phyloP scores from a whole-genome alignment of 805 yeast species.

The Candida qinlingensis region DNA sequence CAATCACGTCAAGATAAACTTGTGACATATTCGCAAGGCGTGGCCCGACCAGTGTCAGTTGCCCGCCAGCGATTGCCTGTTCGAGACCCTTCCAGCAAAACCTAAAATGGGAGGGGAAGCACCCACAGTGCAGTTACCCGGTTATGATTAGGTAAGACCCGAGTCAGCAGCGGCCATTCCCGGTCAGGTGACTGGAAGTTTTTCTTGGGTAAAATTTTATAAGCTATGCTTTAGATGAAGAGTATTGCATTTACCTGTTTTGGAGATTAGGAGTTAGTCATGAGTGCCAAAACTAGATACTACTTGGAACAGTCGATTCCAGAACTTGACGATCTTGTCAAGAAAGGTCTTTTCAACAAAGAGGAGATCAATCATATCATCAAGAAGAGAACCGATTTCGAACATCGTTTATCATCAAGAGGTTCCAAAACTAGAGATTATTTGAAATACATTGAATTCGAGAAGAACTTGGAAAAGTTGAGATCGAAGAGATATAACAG shows the following conservation, averaged over 20 bases:
- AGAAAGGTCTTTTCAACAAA: slow-evolving; percentile 75
- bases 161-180: too few species aligned
- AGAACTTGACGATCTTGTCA: slow-evolving; percentile 82
- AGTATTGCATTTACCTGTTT: too few species aligned
- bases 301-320: slow-evolving; percentile 73
- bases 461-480: slow-evolving; percentile 69
- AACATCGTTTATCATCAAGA: slow-evolving; percentile 81
- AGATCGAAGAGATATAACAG: slow-evolving; percentile 68
- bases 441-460: slow-evolving; percentile 74
- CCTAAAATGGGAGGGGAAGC: too few species aligned
- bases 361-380: slow-evolving; percentile 79
- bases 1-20: slow-evolving; percentile 2
- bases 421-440: slow-evolving; percentile 78
- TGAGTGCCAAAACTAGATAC: slow-evolving; percentile 42
- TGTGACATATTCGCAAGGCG: slow-evolving; percentile 1
- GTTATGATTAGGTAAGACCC: too few species aligned
- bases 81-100: too few species aligned
- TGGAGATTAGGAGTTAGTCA: neutral
- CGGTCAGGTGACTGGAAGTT: too few species aligned
- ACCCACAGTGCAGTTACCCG: too few species aligned
- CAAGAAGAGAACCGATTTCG: slow-evolving; percentile 93
- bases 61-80: neutral
- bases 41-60: neutral
- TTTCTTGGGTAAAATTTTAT: too few species aligned
- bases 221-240: too few species aligned